A percentile compares a stretch with the other conserved stretches of the same genome.
These are phyloP conservation scores for Neurospora africana DNA, from an alignment of 495 filamentous ascomycete species.

Conservation along the genomic window DNA sequence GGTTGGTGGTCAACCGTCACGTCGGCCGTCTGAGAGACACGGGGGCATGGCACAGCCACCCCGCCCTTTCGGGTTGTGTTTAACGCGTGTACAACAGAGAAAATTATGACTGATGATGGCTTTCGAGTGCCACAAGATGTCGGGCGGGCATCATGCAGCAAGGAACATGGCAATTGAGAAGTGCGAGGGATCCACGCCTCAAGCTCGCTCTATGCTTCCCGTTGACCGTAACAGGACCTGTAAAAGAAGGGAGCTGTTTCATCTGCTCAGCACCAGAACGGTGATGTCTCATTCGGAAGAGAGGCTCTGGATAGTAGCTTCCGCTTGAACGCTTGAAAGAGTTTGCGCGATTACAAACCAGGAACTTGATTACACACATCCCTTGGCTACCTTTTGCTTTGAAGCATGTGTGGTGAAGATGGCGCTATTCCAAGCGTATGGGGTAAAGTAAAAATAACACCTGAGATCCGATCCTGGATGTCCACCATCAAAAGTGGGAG, in stretches of 20 bases:
- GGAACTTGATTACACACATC: background rate
- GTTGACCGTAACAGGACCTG: background rate
- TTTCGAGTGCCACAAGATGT: background rate
- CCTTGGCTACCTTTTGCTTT: background rate
- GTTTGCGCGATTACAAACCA: background rate
- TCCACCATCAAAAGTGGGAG: background rate
- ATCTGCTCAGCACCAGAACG: background rate
- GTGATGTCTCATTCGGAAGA: background rate
- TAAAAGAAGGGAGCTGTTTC: background rate
- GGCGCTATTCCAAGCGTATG: background rate
- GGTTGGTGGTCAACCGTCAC: background rate
- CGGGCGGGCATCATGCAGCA: background rate
- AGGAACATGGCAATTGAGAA: background rate
- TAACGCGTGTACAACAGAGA: background rate
- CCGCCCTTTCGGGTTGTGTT: background rate
- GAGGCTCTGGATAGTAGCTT: background rate
- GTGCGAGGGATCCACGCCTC: background rate
- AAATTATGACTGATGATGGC: background rate
- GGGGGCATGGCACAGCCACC: background rate
- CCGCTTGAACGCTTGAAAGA: background rate
- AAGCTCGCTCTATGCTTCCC: background rate
- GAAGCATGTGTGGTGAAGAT: background rate
- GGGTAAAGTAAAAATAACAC: background rate
- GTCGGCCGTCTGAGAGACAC: background rate
- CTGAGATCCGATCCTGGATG: background rate